Evolutionary conservation across 1,284 basidiomycete genomes (phyloP), one percentile per base, ranked within the genome.

Genomic region (Sutorius eximius): DNA sequence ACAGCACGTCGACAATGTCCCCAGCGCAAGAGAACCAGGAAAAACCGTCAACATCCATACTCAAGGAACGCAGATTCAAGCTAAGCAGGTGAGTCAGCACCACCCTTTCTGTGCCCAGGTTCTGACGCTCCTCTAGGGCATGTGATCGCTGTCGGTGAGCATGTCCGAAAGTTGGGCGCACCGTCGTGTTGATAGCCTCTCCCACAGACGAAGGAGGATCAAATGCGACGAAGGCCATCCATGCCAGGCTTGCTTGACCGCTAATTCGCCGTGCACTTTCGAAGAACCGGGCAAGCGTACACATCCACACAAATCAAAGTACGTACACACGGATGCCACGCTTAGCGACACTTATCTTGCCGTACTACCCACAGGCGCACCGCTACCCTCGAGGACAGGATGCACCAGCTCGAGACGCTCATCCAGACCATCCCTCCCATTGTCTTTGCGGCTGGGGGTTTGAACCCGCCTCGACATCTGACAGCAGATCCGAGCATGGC

Each of bases 211-310:
- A 54, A 76, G 88, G 63, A 76, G 89, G 63, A 91, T 91, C 68
- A 89, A 89, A 64, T 91, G 89, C 67, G 89, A 91, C 63, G 89
- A 91, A 68, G 89, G 89, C 0, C 88, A 90, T 62, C 89, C 89
- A 38, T 91, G 89, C 68, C 88, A 91, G 73, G 88, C 89, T 11
- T 91, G 89, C 70, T 71, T 90, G 20, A 83, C 86, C 5, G 87
- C 89, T 16, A 87, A 79, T 62, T 89, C 89, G 5, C 73, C 87
- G 11, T 91, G 89, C 61, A 91, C 89, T 0, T 91, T 91, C 62
- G 89, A 91, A 70, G 89, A 91, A 70, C 86, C 87, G 4, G 88
- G 89, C 3, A 91, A 91, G 73, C 77, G 89, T 57, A 87, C 85
- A 1, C 87, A 90, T 65, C 86, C 89, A 34, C 88, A 91, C 73